Base-by-base conservation (phyloP, 2,329 filamentous ascomycete species). In the Cordyceps cateniannulata region DNA sequence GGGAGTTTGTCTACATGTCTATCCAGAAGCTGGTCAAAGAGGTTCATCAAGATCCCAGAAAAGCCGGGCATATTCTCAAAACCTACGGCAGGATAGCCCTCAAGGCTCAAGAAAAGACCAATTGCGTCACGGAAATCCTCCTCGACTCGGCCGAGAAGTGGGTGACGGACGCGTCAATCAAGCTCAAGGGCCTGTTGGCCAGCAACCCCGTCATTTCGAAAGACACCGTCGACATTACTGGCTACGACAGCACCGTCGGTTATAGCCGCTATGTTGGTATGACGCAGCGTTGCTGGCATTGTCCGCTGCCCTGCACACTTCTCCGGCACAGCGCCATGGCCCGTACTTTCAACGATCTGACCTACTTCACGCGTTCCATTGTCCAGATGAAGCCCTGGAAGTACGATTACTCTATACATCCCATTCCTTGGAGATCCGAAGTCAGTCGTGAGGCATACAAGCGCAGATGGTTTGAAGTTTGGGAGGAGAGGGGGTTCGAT, bases 281-380 rank as follows among this genome's bases (percentile, higher is more conserved):
- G 16, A 77, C 80, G 42, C n/a, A n/a, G n/a, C n/a, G n/a, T n/a
- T n/a, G n/a, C n/a, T n/a, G n/a, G n/a, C n/a, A n/a, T n/a, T n/a
- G n/a, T n/a, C n/a, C 60, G 93, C 57, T 87, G 84, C 2, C 93
- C 93, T 0, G 93, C 93, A 5, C 91, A 96, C 67, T 97, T 92
- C 77, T 89, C 89, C 2, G 93, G 93, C 9, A 93, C 75, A 93
- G 90, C 62, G 93, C 93, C 5, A 97, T 98, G 93, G 85, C 93
- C 3, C 83, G 92, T 58, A 96, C 92, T 0, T 75, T 96, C 62
- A 83, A 86, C 64, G 93, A 97, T 69, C 76, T 97, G 63, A 82
- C 82, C 1, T 96, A 96, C 75, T 97, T 97, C 72, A 90, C 90
- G 3, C 85, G 86, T 57, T 83, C 85, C 8, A 77, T 97, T 59